A percentile compares a stretch with the other conserved stretches of the same genome.
These are phyloP conservation scores for Coemansia sp. DNA, from an alignment of 192 early-diverging fungal species.

Conservation along the genomic window DNA sequence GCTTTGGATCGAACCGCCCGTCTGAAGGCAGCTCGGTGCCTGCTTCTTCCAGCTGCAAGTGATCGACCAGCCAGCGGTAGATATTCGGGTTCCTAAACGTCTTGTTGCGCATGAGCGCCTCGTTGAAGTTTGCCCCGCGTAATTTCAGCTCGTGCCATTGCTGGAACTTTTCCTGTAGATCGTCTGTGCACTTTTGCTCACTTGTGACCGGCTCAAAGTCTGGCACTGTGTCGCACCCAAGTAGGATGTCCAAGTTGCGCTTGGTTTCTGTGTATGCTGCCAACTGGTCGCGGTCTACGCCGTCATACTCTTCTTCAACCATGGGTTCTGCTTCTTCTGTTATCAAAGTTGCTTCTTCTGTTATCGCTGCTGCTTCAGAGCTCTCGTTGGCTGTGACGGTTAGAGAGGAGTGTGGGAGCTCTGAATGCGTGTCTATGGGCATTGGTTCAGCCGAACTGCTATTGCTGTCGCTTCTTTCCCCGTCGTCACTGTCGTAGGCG, in stretches of 20 bases:
- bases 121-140: conserved; percentile 78
- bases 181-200: conserved; percentile 54
- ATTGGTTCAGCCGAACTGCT: background rate
- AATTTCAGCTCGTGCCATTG: conserved; percentile 67
- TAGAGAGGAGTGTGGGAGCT: background rate
- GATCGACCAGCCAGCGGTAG: conserved; percentile 81
- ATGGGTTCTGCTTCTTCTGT: background rate
- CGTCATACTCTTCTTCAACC: background rate
- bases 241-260: conserved; percentile 20
- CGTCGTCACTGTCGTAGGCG: conserved; percentile 36
- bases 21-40: conserved; percentile 73
- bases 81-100: conserved; percentile 91
- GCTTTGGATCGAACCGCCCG: conserved; percentile 60
- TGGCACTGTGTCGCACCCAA: conserved; percentile 36
- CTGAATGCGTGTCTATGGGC: background rate
- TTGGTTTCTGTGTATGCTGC: conserved; percentile 19
- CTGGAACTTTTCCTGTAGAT: conserved; percentile 71
- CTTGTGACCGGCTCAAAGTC: conserved; percentile 9
- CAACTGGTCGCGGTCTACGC: conserved; percentile 6
- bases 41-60: conserved; percentile 75
- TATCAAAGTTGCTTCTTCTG: background rate
- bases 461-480: conserved; percentile 15
- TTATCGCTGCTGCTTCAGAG: background rate
- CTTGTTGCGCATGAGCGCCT: conserved; percentile 75
- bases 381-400: too few relatives aligned